Conservation (phyloP, 106 monocot genomes). For the Phalaenopsis aphrodite region DNA sequence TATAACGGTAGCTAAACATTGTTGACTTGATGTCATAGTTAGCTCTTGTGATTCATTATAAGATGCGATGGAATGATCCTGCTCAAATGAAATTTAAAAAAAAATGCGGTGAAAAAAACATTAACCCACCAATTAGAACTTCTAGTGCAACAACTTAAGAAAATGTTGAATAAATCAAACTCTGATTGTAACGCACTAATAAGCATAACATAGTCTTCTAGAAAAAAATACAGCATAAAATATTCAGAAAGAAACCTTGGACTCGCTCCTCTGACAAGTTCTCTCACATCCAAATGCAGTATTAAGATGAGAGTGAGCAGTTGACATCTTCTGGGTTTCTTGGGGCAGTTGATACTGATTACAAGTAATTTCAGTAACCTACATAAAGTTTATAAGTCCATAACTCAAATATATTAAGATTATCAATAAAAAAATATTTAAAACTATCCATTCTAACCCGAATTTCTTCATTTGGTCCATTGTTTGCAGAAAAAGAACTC, state of each 20-base stretch:
- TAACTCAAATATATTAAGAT: too few relatives aligned
- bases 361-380: slow-evolving; percentile 38
- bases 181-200: too few relatives aligned
- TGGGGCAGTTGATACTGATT: slow-evolving; percentile 17
- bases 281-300: slow-evolving; percentile 19
- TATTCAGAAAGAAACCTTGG: slow-evolving; percentile 21
- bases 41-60: slow-evolving; percentile 14
- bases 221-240: too few relatives aligned
- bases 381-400: slow-evolving; percentile 3
- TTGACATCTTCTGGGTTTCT: slow-evolving; percentile 20
- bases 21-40: slow-evolving; percentile 21
- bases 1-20: slow-evolving; percentile 8
- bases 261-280: slow-evolving; percentile 27
- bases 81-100: too few relatives aligned
- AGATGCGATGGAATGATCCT: neutral
- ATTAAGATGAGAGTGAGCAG: slow-evolving; percentile 22
- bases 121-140: too few relatives aligned
- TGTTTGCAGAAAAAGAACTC: neutral
- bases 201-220: too few relatives aligned
- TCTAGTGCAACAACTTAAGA: too few relatives aligned
- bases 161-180: too few relatives aligned
- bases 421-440: too few relatives aligned
- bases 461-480: too few relatives aligned
- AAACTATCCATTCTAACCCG: too few relatives aligned
- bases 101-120: too few relatives aligned